phyloP scores from a whole-genome alignment of 2,329 filamentous ascomycete species.

The Cladophialophora bantiana region DNA sequence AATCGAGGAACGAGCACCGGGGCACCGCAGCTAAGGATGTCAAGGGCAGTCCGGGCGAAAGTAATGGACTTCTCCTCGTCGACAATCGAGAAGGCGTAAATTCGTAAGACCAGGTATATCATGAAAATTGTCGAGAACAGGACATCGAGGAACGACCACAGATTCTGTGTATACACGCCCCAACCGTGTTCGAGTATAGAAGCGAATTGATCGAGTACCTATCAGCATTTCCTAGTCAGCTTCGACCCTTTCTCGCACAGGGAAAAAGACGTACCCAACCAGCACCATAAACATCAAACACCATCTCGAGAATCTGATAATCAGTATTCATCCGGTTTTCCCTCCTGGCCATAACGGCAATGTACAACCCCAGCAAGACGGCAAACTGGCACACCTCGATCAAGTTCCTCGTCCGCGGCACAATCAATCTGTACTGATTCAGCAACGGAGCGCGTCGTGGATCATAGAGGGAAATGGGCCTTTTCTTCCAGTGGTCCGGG shows the following conservation, averaged over 20 bases:
- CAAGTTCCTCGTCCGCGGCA: conserved; percentile 77
- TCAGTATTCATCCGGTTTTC: conserved; percentile 55
- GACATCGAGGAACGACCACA: conserved; percentile 88
- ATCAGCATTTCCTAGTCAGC: conserved; percentile 13
- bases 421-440: conserved; percentile 85
- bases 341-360: conserved; percentile 74
- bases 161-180: conserved; percentile 84
- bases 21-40: conserved; percentile 72
- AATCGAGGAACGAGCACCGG: conserved; percentile 79
- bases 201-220: conserved; percentile 72
- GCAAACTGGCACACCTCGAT: conserved; percentile 78
- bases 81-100: conserved; percentile 45
- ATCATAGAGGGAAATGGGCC: conserved; percentile 81
- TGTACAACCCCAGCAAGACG: conserved; percentile 71
- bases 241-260: neutral
- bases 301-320: conserved; percentile 66
- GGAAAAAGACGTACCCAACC: conserved; percentile 67
- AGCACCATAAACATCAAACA: conserved; percentile 75
- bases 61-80: conserved; percentile 25
- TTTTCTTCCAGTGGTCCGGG: conserved; percentile 84
- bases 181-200: conserved; percentile 78
- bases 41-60: conserved; percentile 34
- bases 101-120: conserved; percentile 71
- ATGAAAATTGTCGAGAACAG: conserved; percentile 76
- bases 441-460: conserved; percentile 76